phyloP scores from a whole-genome alignment of 805 yeast genomes.

The Metschnikowia similis region DNA sequence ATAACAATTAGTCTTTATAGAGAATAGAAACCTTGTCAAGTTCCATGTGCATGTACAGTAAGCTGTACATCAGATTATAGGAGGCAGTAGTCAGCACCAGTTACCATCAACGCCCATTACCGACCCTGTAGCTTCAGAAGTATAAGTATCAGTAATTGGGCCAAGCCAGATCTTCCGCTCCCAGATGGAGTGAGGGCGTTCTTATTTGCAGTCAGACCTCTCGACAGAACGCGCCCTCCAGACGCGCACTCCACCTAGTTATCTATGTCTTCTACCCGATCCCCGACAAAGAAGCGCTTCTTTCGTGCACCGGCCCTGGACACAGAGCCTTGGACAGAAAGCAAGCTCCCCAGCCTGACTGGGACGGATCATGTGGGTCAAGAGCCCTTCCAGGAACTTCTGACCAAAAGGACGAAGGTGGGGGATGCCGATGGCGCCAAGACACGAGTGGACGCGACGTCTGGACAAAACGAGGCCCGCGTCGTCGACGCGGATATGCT shows the following conservation, averaged over 20 bases:
- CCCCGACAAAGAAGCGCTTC: background rate
- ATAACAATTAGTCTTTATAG: no score
- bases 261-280: constrained; percentile 1
- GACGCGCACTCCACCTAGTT: background rate
- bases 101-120: no score
- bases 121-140: no score
- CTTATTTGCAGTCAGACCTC: background rate
- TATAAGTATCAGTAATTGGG: no score
- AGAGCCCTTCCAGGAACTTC: background rate
- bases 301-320: background rate
- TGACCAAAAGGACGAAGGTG: background rate
- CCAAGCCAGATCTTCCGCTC: no score
- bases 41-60: no score
- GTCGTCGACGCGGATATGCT: background rate
- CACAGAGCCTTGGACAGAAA: background rate
- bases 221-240: background rate
- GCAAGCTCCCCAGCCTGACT: no score
- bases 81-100: no score
- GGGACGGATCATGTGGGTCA: background rate
- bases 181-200: no score
- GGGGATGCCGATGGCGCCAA: background rate
- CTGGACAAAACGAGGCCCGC: background rate
- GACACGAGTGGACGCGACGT: no score
- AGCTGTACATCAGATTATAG: no score
- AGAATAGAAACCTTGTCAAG: no score